These are phyloP conservation scores for Canavalia gladiata DNA, from an alignment of 306 rosid genomes.

Conservation along the genomic window DNA sequence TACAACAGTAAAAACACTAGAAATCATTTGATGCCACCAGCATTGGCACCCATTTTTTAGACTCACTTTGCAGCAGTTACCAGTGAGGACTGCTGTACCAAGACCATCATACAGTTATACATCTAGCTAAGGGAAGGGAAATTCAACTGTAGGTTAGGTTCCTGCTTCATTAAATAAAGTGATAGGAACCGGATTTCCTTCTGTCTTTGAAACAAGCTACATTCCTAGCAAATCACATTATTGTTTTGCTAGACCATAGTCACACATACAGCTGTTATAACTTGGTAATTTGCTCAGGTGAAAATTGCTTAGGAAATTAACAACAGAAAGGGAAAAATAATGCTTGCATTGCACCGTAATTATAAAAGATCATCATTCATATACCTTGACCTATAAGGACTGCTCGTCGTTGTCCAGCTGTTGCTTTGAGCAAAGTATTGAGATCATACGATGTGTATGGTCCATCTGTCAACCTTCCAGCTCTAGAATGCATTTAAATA, in stretches of 20 bases:
- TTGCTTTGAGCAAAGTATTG: slow-evolving; percentile 88
- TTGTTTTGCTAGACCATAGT: slow-evolving; percentile 17
- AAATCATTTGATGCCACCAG: not conserved
- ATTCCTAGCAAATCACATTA: slow-evolving; percentile 4
- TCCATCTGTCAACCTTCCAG: slow-evolving; percentile 98
- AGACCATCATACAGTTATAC: not conserved
- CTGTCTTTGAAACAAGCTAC: not conserved
- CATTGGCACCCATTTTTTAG: not conserved
- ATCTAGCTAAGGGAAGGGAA: not conserved
- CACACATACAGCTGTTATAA: not conserved
- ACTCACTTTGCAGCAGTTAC: not conserved
- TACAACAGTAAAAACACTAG: not conserved
- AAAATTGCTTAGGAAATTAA: not conserved
- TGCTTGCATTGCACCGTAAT: not conserved
- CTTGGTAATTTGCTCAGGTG: not conserved
- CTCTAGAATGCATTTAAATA: slow-evolving; percentile 57
- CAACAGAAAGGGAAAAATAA: slow-evolving; percentile 1
- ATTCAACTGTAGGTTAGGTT: not conserved
- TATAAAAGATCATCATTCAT: slow-evolving; percentile 37
- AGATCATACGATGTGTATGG: slow-evolving; percentile 98
- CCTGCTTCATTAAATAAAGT: not conserved
- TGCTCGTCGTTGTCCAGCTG: slow-evolving; percentile 92
- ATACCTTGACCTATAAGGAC: slow-evolving; percentile 94
- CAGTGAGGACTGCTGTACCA: not conserved
- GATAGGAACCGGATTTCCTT: slow-evolving; percentile 1